Base-by-base conservation (phyloP, 139 green algal species). In the Closterium sp. region DNA sequence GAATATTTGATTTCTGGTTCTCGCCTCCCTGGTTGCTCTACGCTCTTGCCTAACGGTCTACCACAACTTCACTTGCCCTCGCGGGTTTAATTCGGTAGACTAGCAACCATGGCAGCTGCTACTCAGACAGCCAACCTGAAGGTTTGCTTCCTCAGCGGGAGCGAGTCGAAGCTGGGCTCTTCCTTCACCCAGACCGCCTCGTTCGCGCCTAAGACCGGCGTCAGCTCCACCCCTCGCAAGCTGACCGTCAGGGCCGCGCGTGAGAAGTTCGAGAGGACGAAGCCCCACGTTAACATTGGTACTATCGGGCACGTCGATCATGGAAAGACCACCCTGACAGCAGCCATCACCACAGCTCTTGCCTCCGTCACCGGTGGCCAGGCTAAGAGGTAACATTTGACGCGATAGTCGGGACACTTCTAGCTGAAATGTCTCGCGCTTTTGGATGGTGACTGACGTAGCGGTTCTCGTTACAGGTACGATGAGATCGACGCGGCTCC, bases 221-320 rank as follows among this genome's bases (percentile, higher is more conserved):
- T 76, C 55, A 76, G 55, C 55, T 76, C 55, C 4, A 76, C 55
- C 55, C 55, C 55, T 28, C 55, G 55, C 55, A 76, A 76, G 55
- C 55, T 76, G 55, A 76, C 55, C 85, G 85, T 88, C 85, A 69
- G 89, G 33, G 89, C 89, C 32, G 89, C 89, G 30, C 89, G 89
- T 81, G 90, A 93, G 85, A 93, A 93, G 90, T 93, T 98, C 89
- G 97, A 99, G 91, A 93, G 97, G 30, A 97, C 94, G 34, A 99
- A 99, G 95, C 97, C 97, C 2, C 98, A 99, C 91, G 88, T 99
- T 28, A 99, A 99, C 91, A 96, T 99, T 28, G 98, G 98, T 35
- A 99, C 98, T 2, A 99, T 99, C 84, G 98, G 98, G 1, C 98
- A 99, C 92, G 98, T 99, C 6, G 98, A 99, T 90, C 98, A 99